Percentiles rank a stretch among this genome's conserved stretches.
These are phyloP conservation scores for Aureobasidium namibiae DNA, from an alignment of 2,329 filamentous ascomycete genomes.

Conservation along the genomic window DNA sequence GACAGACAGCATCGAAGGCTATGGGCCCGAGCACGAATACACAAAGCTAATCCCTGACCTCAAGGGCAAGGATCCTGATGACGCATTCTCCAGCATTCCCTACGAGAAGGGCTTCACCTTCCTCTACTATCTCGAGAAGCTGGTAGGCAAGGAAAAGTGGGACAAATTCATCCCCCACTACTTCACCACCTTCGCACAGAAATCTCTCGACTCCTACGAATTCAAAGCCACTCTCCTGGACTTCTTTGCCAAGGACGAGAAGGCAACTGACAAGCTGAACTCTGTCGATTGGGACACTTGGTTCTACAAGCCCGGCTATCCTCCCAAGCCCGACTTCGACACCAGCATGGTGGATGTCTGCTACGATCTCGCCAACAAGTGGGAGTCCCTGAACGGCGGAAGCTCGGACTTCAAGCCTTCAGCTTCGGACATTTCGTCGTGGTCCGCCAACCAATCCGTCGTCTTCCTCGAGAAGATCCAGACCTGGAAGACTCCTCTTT, in stretches of 20 bases:
- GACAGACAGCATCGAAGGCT: slow-evolving; percentile 68
- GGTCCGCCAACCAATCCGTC: slow-evolving; percentile 80
- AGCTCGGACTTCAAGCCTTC: slow-evolving; percentile 49
- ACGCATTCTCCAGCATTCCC: slow-evolving; percentile 84
- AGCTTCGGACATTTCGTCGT: slow-evolving; percentile 59
- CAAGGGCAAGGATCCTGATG: slow-evolving; percentile 86
- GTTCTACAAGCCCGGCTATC: slow-evolving; percentile 82
- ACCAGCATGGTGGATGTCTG: slow-evolving; percentile 79
- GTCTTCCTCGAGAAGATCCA: slow-evolving; percentile 82
- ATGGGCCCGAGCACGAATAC: slow-evolving; percentile 79
- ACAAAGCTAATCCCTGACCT: slow-evolving; percentile 85
- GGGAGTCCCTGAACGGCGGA: slow-evolving; percentile 49
- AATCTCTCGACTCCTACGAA: slow-evolving; percentile 86
- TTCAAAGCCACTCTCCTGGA: slow-evolving; percentile 83
- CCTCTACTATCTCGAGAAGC: slow-evolving; percentile 78
- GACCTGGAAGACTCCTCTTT: slow-evolving; percentile 56
- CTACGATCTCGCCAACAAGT: slow-evolving; percentile 73
- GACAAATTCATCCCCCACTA: slow-evolving; percentile 95
- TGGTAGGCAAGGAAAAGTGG: slow-evolving; percentile 79
- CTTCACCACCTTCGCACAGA: slow-evolving; percentile 75
- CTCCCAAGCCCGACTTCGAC: slow-evolving; percentile 85
- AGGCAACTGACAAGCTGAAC: slow-evolving; percentile 54
- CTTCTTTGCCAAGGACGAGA: slow-evolving; percentile 68
- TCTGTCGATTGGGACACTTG: slow-evolving; percentile 79
- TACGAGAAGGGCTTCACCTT: slow-evolving; percentile 98